Evolutionary conservation across 352 stramenopile genomes (phyloP), one percentile per base, ranked within the genome.

Genomic region (Phytophthora hybrid): DNA sequence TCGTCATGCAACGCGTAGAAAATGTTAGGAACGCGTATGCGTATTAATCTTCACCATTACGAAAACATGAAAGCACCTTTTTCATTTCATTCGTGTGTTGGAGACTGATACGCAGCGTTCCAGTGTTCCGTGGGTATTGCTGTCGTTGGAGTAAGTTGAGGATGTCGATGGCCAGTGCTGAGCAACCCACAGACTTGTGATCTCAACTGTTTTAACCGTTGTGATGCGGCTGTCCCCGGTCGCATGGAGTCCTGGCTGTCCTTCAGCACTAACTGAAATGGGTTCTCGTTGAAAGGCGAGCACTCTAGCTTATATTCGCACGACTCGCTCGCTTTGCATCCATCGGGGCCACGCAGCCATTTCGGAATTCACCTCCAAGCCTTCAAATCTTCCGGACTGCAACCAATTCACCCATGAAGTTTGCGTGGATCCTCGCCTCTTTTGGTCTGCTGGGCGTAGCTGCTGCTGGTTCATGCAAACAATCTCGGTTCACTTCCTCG

Each of bases 1-100:
- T 64, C 34, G 1, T 82, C 78, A 8, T 82, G 78, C 75, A 82
- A 84, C 52, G 78, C 62, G 16, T 82, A 82, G 29, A 47, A 49
- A 11, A 21, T 56, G 19, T 19, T 31, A 18, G 10, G 13, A 3
- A 41, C 11, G 10, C 4, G n/a, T 11, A 26, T 29, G 19, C 46
- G 8, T 53, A 53, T 18, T 29, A 29, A 26, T 9, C 16, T 53
- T 49, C 18, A n/a, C 16, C 41, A 51, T n/a, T 8, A 51, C 41
- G 13, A 18, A 13, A 51, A 13, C 34, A 13, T 1, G 23, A 3
- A 26, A 26, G 3, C 23, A 26, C 23, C 34, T 41, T 31, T 41
- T 31, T 23, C 29, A 62, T 26, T 47, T 44, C 16, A 16, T 59
- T 23, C 44, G 19, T 7, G 8, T 10, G 7, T 31, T 41, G 10